A percentile compares a stretch with the other conserved stretches of the same genome.
phyloP scores from a whole-genome alignment of 2,329 filamentous ascomycete genomes.

The Thielaviopsis ethacetica region DNA sequence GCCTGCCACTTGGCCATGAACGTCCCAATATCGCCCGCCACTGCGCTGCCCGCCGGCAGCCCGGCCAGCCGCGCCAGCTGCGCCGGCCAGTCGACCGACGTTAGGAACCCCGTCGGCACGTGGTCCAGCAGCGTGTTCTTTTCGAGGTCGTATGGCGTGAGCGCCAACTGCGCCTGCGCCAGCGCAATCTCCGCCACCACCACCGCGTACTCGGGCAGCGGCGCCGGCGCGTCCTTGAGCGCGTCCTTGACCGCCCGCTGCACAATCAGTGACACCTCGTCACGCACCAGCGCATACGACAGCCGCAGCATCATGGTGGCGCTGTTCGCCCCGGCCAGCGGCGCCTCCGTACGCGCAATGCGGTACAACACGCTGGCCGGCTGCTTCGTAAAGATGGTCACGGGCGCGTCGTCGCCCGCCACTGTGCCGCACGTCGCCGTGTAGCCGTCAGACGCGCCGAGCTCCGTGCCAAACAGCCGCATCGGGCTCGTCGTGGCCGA shows the following conservation, averaged over 20 bases:
- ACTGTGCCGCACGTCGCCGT: constrained; percentile 40
- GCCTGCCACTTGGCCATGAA: constrained; percentile 25
- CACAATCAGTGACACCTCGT: constrained; percentile 46
- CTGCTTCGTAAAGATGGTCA: constrained; percentile 64
- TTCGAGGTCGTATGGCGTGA: constrained; percentile 38
- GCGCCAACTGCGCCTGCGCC: constrained; percentile 24
- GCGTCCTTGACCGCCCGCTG: constrained; percentile 25
- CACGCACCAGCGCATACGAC: constrained; percentile 59
- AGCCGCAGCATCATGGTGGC: constrained; percentile 50
- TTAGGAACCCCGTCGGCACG: constrained; percentile 16
- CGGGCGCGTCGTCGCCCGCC: constrained; percentile 30
- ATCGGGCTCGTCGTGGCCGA: constrained; percentile 63
- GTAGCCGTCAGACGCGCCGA: constrained; percentile 55
- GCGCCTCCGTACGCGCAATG: constrained; percentile 39
- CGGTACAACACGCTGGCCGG: constrained; percentile 70
- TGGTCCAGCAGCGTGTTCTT: constrained; percentile 32
- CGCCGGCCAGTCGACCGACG: constrained; percentile 10
- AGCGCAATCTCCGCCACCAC: constrained; percentile 29
- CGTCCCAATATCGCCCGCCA: constrained; percentile 13
- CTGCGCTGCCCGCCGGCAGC: background rate
- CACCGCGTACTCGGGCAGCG: constrained; percentile 29
- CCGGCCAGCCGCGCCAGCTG: constrained; percentile 3
- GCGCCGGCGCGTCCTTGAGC: constrained; percentile 18
- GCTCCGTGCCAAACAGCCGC: constrained; percentile 51
- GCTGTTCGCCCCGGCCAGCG: constrained; percentile 14